A percentile compares a stretch with the other conserved stretches of the same genome.
These are phyloP conservation scores for Xylaria nigripes DNA, from an alignment of 495 filamentous ascomycete species.

Conservation along the genomic window DNA sequence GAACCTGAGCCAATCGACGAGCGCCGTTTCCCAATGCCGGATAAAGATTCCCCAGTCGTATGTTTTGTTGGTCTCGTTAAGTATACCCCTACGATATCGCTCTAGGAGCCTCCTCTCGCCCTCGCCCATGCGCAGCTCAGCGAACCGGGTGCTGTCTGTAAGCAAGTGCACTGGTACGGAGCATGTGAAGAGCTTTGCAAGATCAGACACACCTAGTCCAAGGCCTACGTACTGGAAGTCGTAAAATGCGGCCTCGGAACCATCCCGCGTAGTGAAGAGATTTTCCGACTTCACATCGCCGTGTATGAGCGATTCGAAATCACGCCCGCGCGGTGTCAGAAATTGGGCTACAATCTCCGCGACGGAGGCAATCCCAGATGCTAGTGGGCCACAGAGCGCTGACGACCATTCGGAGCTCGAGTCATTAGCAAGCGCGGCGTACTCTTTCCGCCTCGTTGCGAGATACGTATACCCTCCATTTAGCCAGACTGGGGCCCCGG, in stretches of 20 bases:
- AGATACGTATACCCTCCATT: conserved; percentile 43
- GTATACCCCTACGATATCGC: conserved; percentile 26
- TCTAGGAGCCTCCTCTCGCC: conserved; percentile 30
- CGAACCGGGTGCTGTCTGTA: conserved; percentile 13
- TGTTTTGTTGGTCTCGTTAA: conserved; percentile 6
- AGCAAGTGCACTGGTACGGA: conserved; percentile 24
- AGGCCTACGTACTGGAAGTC: conserved; percentile 43
- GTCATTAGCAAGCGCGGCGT: conserved; percentile 18
- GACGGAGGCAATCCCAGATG: conserved; percentile 10
- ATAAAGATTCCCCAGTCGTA: conserved; percentile 35
- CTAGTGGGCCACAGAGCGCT: conserved; percentile 16
- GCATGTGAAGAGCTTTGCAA: conserved; percentile 39
- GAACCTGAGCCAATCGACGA: conserved; percentile 43
- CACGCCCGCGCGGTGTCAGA: conserved; percentile 22
- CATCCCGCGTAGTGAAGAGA: conserved; percentile 23
- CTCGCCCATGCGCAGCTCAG: conserved; percentile 17
- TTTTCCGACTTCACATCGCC: conserved; percentile 43
- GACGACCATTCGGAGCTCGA: conserved; percentile 27
- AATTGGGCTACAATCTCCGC: conserved; percentile 25
- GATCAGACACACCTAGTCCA: conserved; percentile 38
- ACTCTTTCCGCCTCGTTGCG: conserved; percentile 34
- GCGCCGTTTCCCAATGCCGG: conserved; percentile 37
- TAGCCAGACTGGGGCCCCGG: conserved; percentile 29
- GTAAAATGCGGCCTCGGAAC: conserved; percentile 34
- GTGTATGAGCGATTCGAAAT: conserved; percentile 35